Conservation (phyloP, 495 filamentous ascomycete genomes). For the Mytilinidion resinicola region DNA sequence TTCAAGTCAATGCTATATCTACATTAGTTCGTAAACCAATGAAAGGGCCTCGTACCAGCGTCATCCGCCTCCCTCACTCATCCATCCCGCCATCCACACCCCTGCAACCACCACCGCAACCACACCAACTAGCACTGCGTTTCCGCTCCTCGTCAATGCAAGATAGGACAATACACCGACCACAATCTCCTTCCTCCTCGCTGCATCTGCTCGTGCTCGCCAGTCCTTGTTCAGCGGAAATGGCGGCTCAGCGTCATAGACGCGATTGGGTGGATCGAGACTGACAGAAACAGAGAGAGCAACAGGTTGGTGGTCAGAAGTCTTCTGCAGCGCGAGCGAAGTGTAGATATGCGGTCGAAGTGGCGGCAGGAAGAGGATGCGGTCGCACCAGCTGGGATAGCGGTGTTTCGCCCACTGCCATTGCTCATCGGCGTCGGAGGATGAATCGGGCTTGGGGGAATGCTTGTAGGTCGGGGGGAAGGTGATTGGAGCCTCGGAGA, state of each 20-base stretch:
- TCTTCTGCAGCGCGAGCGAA: conserved; percentile 64
- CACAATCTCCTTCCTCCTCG: conserved; percentile 51
- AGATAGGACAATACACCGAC: conserved; percentile 54
- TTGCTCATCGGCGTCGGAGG: conserved; percentile 24
- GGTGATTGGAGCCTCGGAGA: conserved; percentile 63
- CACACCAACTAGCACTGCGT: conserved; percentile 14
- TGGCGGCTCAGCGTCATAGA: conserved; percentile 38
- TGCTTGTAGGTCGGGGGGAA: conserved; percentile 97
- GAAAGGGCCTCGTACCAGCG: too few species aligned
- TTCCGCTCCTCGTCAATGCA: conserved; percentile 55
- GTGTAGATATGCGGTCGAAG: conserved; percentile 52
- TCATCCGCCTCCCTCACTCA: not conserved
- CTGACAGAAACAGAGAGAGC: conserved; percentile 59
- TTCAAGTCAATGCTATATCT: too few species aligned
- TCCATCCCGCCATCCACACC: conserved; percentile 8
- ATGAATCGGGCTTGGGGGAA: conserved; percentile 37
- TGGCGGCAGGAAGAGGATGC: conserved; percentile 63
- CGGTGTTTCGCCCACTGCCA: conserved; percentile 75
- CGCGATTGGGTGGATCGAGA: conserved; percentile 30
- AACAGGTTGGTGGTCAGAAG: conserved; percentile 82
- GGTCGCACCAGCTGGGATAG: conserved; percentile 92
- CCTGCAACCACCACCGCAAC: conserved; percentile 10
- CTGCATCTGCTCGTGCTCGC: conserved; percentile 43
- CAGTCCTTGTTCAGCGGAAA: conserved; percentile 52
- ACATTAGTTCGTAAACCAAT: too few species aligned